phyloP scores from a whole-genome alignment of 805 yeast species.

The Starmerella apicola region DNA sequence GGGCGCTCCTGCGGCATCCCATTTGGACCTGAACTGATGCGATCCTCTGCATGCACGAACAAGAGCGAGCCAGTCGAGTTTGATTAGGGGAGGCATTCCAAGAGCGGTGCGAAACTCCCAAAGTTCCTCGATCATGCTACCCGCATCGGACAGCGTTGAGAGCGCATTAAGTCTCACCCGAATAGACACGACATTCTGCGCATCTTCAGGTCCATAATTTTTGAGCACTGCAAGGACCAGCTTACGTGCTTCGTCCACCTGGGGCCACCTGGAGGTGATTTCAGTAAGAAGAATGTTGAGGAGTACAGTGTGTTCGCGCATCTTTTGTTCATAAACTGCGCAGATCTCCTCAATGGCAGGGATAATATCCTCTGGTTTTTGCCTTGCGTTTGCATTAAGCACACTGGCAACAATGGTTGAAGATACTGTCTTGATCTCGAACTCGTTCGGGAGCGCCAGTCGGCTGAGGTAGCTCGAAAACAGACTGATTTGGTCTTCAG shows the following conservation, averaged over 20 bases:
- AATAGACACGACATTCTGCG: slow-evolving; percentile 9
- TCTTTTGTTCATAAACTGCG: slow-evolving; percentile 6
- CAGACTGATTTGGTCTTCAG: slow-evolving; percentile 11
- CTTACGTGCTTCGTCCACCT: slow-evolving; percentile 6
- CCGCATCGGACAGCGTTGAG: slow-evolving; percentile 9
- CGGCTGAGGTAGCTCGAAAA: slow-evolving; percentile 15
- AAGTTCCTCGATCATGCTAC: slow-evolving; percentile 3
- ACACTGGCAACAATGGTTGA: slow-evolving; percentile 9
- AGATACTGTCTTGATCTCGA: slow-evolving; percentile 16
- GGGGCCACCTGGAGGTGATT: slow-evolving; percentile 12
- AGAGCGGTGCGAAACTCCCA: slow-evolving; percentile 13
- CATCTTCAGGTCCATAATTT: slow-evolving; percentile 11
- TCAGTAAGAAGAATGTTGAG: slow-evolving; percentile 19
- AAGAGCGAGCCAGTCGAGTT: slow-evolving; percentile 21
- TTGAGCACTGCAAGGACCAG: slow-evolving; percentile 11
- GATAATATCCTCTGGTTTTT: neutral
- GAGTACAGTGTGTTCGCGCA: slow-evolving; percentile 9
- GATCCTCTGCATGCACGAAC: slow-evolving; percentile 15
- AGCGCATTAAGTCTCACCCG: slow-evolving; percentile 21
- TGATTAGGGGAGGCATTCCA: slow-evolving; percentile 4
- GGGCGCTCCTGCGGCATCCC: slow-evolving; percentile 15
- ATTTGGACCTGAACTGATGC: slow-evolving; percentile 5
- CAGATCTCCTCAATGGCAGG: slow-evolving; percentile 7
- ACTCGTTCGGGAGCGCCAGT: slow-evolving; percentile 9
- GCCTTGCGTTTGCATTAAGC: neutral